Evolutionary conservation across 768 basidiomycete species (phyloP), one percentile per base, ranked within the genome.

Genomic region (Leccinum aurantiacum): DNA sequence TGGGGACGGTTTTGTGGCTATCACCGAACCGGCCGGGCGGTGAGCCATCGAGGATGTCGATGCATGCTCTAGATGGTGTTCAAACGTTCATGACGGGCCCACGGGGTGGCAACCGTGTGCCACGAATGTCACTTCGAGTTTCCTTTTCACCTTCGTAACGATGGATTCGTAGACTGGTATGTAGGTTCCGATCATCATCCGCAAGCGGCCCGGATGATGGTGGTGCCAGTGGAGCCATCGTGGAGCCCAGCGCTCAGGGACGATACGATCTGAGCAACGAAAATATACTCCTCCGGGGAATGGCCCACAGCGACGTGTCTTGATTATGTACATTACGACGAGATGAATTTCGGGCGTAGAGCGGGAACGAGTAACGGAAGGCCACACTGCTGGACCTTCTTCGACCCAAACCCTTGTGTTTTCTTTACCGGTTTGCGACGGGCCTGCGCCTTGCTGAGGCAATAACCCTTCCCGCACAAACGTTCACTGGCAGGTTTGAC

Each of bases 181-280:
- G 27, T 35, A 57, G 35, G 48, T 69, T 69, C 69, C 58, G 69
- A 71, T 63, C 61, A 48, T 62, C 60, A 71, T 69, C 69, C 69
- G 61, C 68, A 62, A 60, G 52, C n/a, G 44, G 58, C 46, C 48
- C 24, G 10, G 22, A 17, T 49, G 48, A 46, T 35, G 59, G 38
- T 48, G 31, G 25, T 59, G 27, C 27, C 22, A 56, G 35, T 38
- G 53, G 52, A 58, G 56, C 53, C 15, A 57, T 14, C 44, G 44
- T 46, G 44, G 44, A 46, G 44, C 29, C 29, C 29, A 31, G 29
- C 29, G 29, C 19, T 46, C 44, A 49, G 53, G 55, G 22, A 58
- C 46, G 41, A 50, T 17, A 55, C 57, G n/a, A 50, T 49, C 51
- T 59, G 54, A 62, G 62, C 55, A 64, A 67, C 50, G 29, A 60